phyloP scores from a whole-genome alignment of 495 filamentous ascomycete species.

The Aspergillus carlsbadensis region DNA sequence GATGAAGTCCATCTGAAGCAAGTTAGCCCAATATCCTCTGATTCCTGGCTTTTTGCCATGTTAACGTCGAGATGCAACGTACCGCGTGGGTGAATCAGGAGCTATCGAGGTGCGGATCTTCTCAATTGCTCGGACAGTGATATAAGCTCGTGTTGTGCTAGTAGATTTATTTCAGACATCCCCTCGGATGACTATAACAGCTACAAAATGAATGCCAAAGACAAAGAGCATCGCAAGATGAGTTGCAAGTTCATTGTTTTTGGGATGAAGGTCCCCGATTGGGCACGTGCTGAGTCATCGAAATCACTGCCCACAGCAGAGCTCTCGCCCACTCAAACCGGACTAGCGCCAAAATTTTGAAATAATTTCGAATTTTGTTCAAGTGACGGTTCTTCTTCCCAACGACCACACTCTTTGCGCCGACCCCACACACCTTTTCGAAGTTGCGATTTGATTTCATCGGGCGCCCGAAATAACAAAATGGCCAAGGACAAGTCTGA shows the following conservation, averaged over 20 bases:
- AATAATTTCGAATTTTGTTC: constrained; percentile 43
- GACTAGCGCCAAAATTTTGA: constrained; percentile 46
- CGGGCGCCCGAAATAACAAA: constrained; percentile 24
- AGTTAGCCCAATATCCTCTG: constrained; percentile 8
- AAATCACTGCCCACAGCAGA: constrained; percentile 13
- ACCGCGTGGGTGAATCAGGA: background rate
- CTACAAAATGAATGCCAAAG: background rate
- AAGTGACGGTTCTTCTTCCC: constrained; percentile 25
- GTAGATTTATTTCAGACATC: background rate
- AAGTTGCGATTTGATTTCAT: constrained; percentile 15
- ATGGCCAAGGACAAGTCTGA: constrained; percentile 58
- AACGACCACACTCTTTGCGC: constrained; percentile 24
- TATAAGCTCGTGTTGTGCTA: background rate
- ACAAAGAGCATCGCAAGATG: background rate
- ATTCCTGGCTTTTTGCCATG: background rate
- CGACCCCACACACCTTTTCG: constrained; percentile 17
- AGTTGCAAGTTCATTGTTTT: constrained; percentile 16
- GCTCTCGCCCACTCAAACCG: constrained; percentile 22
- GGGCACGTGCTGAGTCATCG: constrained; percentile 35
- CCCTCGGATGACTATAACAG: no score
- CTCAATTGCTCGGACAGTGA: background rate
- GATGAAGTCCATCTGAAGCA: constrained; percentile 30
- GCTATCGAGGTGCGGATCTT: background rate
- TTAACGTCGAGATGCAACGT: background rate
- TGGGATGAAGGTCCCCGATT: constrained; percentile 12